phyloP scores from a whole-genome alignment of 148 eudicot species.

The Vaccinium darrowii region DNA sequence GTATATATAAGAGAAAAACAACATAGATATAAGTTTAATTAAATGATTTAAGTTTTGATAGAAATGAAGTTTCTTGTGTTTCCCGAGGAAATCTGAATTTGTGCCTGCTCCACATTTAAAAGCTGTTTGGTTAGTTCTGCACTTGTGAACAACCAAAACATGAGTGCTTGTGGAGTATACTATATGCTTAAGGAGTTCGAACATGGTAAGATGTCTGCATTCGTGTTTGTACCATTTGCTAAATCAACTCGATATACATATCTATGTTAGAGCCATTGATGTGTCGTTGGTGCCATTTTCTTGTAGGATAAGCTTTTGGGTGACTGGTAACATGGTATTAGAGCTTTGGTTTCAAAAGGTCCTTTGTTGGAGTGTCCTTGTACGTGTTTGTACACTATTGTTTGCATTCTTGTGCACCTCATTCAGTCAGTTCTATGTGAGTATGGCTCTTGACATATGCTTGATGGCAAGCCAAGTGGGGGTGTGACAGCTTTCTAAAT shows the following conservation, averaged over 20 bases:
- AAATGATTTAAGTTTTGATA: background rate
- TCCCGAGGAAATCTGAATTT: background rate
- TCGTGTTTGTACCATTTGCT: background rate
- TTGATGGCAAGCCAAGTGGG: background rate
- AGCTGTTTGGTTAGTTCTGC: background rate
- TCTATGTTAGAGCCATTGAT: background rate
- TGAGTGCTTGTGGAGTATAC: background rate
- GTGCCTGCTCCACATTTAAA: background rate
- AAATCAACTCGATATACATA: background rate
- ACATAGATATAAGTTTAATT: too few relatives aligned
- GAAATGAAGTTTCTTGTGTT: background rate
- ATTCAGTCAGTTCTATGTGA: background rate
- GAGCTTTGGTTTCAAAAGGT: slow-evolving; percentile 4
- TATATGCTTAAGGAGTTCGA: background rate
- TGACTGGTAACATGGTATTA: background rate
- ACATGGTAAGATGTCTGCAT: background rate
- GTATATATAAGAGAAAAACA: background rate
- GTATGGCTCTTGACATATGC: background rate
- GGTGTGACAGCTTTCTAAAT: background rate
- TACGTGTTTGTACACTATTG: background rate
- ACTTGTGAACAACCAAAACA: background rate
- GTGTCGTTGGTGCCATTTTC: background rate
- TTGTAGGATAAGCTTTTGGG: background rate
- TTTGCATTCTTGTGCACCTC: background rate
- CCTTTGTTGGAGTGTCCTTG: background rate